phyloP scores from a whole-genome alignment of 345 rosid species.

The Erysimum cheiranthoides region DNA sequence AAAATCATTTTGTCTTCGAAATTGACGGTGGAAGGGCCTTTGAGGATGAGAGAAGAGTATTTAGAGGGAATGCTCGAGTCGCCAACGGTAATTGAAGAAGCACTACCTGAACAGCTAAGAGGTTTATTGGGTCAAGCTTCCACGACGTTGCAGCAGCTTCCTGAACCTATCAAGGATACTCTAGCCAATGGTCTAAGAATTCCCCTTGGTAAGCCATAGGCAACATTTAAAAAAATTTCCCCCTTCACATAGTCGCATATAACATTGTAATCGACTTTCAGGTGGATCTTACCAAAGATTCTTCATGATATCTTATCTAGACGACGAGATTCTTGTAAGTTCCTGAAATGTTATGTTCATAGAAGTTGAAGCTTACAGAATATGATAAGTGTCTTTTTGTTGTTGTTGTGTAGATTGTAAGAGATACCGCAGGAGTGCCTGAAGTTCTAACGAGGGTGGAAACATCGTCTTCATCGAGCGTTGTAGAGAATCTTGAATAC shows the following conservation, averaged over 20 bases:
- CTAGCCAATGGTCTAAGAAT: conserved; percentile 68
- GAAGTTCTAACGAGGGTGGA: conserved; percentile 91
- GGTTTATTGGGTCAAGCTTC: conserved; percentile 76
- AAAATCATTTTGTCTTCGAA: conserved; percentile 66
- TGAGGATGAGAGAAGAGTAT: conserved; percentile 90
- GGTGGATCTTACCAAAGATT: conserved; percentile 87
- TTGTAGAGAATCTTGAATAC: conserved; percentile 61
- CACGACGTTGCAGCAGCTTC: conserved; percentile 70
- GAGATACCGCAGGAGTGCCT: conserved; percentile 75
- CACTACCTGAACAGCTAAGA: conserved; percentile 81
- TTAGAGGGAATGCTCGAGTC: conserved; percentile 77
- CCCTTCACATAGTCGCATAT: background rate
- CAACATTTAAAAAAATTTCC: background rate
- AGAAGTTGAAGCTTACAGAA: background rate
- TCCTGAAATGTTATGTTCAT: background rate
- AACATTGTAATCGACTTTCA: conserved; percentile 31
- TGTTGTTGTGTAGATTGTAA: conserved; percentile 61
- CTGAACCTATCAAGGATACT: conserved; percentile 69
- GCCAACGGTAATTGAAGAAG: conserved; percentile 80
- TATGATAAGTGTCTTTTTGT: background rate
- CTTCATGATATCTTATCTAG: conserved; percentile 93
- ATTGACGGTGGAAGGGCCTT: conserved; percentile 86
- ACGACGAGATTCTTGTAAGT: conserved; percentile 69
- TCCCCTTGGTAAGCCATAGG: conserved; percentile 69
- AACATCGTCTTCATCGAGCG: conserved; percentile 51